These are phyloP conservation scores for Bipolaris bicolor DNA, from an alignment of 2,329 filamentous ascomycete genomes.

Conservation along the genomic window DNA sequence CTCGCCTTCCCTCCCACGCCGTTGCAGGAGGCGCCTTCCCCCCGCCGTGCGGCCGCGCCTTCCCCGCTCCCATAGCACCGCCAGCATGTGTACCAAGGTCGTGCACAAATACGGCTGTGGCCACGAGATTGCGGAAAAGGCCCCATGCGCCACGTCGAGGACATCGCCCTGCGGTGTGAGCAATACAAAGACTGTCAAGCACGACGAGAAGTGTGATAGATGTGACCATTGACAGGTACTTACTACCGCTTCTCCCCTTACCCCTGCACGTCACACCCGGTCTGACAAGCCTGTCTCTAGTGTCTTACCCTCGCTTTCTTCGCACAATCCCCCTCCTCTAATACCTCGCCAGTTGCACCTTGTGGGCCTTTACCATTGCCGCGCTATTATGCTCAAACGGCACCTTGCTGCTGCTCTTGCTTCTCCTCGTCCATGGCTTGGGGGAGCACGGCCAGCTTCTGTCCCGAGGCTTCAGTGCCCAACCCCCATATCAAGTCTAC, in stretches of 20 bases:
- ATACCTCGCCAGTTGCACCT: slow-evolving; percentile 40
- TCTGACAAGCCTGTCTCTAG: slow-evolving; percentile 39
- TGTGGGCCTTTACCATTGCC: slow-evolving; percentile 32
- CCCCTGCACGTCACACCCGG: slow-evolving; percentile 25
- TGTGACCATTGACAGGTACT: slow-evolving; percentile 54
- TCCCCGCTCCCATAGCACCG: slow-evolving; percentile 21
- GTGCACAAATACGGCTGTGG: slow-evolving; percentile 57
- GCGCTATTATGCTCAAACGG: slow-evolving; percentile 31
- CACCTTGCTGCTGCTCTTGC: slow-evolving; percentile 22
- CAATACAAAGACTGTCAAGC: slow-evolving; percentile 54
- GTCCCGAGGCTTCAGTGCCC: slow-evolving; percentile 26
- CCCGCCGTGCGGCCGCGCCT: slow-evolving; percentile 27
- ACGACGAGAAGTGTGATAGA: slow-evolving; percentile 55
- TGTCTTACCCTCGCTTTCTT: slow-evolving; percentile 38
- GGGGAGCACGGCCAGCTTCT: slow-evolving; percentile 27
- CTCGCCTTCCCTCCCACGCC: slow-evolving; percentile 34
- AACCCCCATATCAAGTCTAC: slow-evolving; percentile 38
- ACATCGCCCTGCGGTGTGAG: slow-evolving; percentile 49
- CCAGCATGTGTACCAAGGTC: slow-evolving; percentile 56
- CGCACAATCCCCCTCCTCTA: slow-evolving; percentile 40
- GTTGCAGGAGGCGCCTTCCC: slow-evolving; percentile 30
- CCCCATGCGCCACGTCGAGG: slow-evolving; percentile 56
- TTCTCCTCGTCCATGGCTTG: slow-evolving; percentile 29
- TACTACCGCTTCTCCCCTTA: slow-evolving; percentile 25
- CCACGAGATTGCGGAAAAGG: slow-evolving; percentile 52